These are phyloP conservation scores for Quercus suber DNA, from an alignment of 306 rosid species.

Conservation along the genomic window DNA sequence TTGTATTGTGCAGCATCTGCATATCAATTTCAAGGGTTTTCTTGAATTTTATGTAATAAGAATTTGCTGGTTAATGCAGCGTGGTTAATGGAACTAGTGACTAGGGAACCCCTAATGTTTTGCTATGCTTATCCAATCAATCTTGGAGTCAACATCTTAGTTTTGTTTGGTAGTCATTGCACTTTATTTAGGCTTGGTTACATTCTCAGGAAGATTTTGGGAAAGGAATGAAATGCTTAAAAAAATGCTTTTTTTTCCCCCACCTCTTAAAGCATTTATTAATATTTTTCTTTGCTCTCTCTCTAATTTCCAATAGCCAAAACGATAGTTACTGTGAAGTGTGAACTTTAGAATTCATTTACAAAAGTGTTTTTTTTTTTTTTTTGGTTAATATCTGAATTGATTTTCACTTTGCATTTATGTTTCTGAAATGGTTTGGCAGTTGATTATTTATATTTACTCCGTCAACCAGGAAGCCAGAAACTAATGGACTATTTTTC, in stretches of 20 bases:
- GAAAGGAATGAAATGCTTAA: not conserved
- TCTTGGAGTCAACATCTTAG: not conserved
- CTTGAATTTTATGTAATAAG: not conserved
- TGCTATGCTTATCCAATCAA: not conserved
- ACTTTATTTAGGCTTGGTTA: not conserved
- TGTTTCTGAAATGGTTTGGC: not conserved
- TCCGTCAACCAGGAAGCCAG: not conserved
- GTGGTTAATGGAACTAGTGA: not conserved
- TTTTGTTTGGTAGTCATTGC: not conserved
- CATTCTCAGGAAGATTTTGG: not conserved
- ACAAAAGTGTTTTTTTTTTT: not conserved
- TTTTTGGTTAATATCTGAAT: not conserved
- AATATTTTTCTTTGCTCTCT: too few species aligned
- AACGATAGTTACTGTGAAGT: not conserved
- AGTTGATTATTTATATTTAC: not conserved
- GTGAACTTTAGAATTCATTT: not conserved
- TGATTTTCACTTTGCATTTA: not conserved
- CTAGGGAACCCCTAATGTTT: not conserved
- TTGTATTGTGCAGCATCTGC: constrained; percentile 31
- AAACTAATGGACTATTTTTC: not conserved
- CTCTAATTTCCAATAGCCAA: not conserved
- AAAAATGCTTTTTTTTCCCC: not conserved
- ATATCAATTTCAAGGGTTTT: constrained; percentile 13
- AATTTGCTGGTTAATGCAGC: not conserved
- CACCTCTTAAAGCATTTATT: too few species aligned